These are phyloP conservation scores for Knufia petricola DNA, from an alignment of 2,329 filamentous ascomycete species.

Conservation along the genomic window DNA sequence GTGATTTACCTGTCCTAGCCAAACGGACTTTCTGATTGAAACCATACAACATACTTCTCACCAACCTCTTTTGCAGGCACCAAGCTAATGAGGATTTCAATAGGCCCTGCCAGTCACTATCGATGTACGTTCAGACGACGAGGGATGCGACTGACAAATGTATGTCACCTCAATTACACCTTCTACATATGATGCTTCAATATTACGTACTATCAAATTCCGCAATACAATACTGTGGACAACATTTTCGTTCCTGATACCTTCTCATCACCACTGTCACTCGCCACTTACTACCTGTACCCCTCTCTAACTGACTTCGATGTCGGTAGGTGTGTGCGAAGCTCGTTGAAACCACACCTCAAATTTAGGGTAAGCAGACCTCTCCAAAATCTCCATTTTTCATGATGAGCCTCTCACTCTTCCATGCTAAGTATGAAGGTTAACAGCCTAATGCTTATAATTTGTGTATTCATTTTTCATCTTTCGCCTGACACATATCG, in stretches of 20 bases:
- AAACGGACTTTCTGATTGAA: conserved; percentile 49
- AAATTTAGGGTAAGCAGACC: conserved; percentile 4
- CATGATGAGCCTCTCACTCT: conserved; percentile 48
- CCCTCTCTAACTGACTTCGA: too few species aligned
- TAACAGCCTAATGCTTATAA: conserved; percentile 42
- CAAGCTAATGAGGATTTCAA: not conserved
- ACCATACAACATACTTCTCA: conserved; percentile 7
- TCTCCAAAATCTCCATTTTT: not conserved
- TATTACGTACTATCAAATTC: conserved; percentile 42
- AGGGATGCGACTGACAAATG: not conserved
- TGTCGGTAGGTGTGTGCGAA: too few species aligned
- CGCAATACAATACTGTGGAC: conserved; percentile 35
- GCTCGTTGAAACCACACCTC: too few species aligned
- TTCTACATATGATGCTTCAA: conserved; percentile 29
- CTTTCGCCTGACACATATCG: conserved; percentile 47
- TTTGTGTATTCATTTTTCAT: conserved; percentile 55
- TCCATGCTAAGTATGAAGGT: conserved; percentile 55
- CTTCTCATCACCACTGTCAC: conserved; percentile 35
- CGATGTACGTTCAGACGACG: not conserved
- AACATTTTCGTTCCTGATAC: conserved; percentile 12
- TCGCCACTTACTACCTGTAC: too few species aligned
- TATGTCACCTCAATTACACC: not conserved
- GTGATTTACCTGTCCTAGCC: conserved; percentile 54
- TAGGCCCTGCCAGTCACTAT: not conserved
- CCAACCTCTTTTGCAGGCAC: not conserved